A percentile compares a stretch with the other conserved stretches of the same genome.
Conservation (phyloP, 2,329 filamentous ascomycete genomes). For the Nothomitra cinnamomea region DNA sequence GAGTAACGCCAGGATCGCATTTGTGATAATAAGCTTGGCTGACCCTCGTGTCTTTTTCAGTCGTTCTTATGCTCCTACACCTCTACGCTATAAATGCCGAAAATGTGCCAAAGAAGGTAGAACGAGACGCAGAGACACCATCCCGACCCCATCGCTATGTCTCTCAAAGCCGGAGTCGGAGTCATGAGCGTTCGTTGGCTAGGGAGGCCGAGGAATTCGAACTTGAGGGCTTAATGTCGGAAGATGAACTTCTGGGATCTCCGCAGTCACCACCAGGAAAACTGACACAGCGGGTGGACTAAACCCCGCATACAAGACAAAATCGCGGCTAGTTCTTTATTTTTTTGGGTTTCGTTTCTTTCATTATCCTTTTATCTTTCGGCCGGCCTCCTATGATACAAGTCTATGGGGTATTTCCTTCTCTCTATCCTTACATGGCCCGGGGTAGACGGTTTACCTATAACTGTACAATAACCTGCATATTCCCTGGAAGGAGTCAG, state of each 20-base stretch:
- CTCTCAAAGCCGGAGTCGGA: conserved; percentile 15
- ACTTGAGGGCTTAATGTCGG: conserved; percentile 74
- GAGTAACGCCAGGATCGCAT: conserved; percentile 19
- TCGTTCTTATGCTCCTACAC: conserved; percentile 69
- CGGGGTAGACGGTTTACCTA: too few relatives aligned
- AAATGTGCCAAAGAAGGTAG: conserved; percentile 14
- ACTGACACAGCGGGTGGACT: background rate
- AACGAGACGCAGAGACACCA: background rate
- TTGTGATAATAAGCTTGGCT: conserved; percentile 4
- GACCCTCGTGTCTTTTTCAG: conserved; percentile 18
- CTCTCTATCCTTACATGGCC: too few relatives aligned
- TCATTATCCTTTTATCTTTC: background rate
- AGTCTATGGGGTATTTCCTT: background rate
- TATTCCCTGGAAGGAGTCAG: too few relatives aligned
- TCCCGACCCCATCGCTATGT: background rate
- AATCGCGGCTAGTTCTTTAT: background rate
- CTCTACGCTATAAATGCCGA: conserved; percentile 56
- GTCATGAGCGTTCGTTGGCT: conserved; percentile 25
- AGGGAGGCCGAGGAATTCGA: conserved; percentile 86
- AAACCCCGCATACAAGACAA: background rate
- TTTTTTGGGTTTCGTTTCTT: background rate
- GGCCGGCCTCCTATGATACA: background rate
- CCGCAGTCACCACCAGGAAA: background rate
- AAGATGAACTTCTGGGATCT: conserved; percentile 43
- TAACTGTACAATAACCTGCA: too few relatives aligned